Percentiles rank a stretch among this genome's conserved stretches.
These are phyloP conservation scores for Trametes sanguinea DNA, from an alignment of 768 basidiomycete genomes.

Conservation along the genomic window DNA sequence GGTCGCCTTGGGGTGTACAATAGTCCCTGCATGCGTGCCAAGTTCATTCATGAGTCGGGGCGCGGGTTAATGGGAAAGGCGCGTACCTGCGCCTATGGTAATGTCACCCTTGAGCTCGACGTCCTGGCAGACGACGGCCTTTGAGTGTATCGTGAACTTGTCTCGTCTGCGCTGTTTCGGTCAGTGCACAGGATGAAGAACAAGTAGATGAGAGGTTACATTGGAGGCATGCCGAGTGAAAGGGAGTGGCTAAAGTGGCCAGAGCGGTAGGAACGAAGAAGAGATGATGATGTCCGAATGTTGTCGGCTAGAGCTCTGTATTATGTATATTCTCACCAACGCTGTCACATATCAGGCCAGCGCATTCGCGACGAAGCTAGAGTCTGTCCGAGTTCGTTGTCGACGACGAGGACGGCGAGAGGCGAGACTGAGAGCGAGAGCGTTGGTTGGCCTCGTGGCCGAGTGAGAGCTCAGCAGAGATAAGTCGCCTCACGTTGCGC, in stretches of 20 bases:
- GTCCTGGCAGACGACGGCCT: slow-evolving; percentile 89
- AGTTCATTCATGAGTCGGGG: neutral
- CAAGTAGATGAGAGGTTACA: slow-evolving; percentile 11
- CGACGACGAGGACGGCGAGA: slow-evolving; percentile 3
- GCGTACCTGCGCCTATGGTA: slow-evolving; percentile 79
- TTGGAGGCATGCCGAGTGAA: slow-evolving; percentile 21
- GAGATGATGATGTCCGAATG: neutral
- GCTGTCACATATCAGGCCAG: neutral
- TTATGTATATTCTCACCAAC: too few relatives aligned
- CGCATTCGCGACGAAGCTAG: neutral
- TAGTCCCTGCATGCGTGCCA: slow-evolving; percentile 54
- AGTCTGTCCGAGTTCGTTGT: neutral
- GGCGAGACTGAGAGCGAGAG: neutral
- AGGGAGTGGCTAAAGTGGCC: neutral
- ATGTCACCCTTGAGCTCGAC: slow-evolving; percentile 94
- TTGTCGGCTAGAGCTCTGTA: too few relatives aligned
- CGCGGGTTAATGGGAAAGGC: neutral
- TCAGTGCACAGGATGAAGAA: neutral
- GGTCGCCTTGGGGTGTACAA: slow-evolving; percentile 93
- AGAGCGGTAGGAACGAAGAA: neutral
- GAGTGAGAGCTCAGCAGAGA: slow-evolving; percentile 6
- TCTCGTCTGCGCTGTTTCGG: slow-evolving; percentile 58
- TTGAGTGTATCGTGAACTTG: slow-evolving; percentile 88
- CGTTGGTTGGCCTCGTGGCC: slow-evolving; percentile 12
- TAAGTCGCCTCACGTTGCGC: slow-evolving; percentile 4